Conservation (phyloP, 1,284 basidiomycete genomes). For the Xerocomus amazonicus region DNA sequence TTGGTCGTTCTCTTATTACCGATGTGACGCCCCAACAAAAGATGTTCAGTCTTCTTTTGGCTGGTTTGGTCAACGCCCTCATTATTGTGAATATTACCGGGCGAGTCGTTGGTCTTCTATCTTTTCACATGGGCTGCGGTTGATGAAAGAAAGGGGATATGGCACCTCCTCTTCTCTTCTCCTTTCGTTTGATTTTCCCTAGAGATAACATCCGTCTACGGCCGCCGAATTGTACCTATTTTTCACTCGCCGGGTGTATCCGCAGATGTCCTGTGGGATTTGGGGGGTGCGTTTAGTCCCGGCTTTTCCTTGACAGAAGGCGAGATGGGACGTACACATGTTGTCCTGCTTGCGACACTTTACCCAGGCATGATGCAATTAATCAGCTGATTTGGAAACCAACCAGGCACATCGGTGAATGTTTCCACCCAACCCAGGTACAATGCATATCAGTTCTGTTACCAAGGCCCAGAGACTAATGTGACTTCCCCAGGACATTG, state of each 20-base stretch:
- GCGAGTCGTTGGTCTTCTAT: conserved; percentile 9
- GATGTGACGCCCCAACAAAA: conserved; percentile 3
- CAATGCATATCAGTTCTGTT: conserved; percentile 4
- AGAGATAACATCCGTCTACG: not conserved
- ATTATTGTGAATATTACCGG: not conserved
- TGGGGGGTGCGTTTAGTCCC: not conserved
- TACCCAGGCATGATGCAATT: not conserved
- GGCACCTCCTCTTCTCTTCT: not conserved
- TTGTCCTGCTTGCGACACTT: not conserved
- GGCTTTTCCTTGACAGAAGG: not conserved
- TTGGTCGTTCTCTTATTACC: conserved; percentile 16
- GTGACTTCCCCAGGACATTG: not conserved
- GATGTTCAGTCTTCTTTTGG: not conserved
- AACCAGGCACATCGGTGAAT: conserved; percentile 11
- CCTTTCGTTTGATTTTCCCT: not conserved
- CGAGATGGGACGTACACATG: not conserved
- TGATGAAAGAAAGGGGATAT: not conserved
- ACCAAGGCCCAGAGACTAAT: not conserved
- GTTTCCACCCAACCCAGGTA: conserved; percentile 15
- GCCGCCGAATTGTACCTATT: not conserved
- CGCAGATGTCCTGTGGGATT: not conserved
- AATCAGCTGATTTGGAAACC: not conserved
- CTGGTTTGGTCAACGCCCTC: conserved; percentile 6
- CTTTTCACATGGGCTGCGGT: not conserved
- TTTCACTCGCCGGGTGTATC: not conserved